Evolutionary conservation across 2,329 filamentous ascomycete species (phyloP), one percentile per base, ranked within the genome.

Genomic region (Pyrenochaeta sp.): DNA sequence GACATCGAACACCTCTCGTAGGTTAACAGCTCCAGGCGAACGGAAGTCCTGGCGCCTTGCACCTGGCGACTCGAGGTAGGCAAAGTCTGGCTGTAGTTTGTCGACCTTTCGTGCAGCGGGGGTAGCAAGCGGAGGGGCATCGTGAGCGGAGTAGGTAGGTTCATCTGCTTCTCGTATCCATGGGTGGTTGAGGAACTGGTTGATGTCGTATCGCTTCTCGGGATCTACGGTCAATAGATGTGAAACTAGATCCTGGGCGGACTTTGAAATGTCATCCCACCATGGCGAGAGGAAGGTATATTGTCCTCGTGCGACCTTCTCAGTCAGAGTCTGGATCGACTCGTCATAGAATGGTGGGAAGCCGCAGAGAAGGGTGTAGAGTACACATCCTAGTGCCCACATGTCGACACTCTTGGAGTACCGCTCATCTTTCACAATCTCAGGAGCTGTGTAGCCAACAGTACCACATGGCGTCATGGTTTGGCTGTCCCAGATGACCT

Each of bases 381-480:
- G 84, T 10, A 99, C 95, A 76, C 95, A 99, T 13, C 95, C 95
- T 32, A 99, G 80, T 3, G 95, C 95, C 95, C 95, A 99, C 95
- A 99, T 99, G 74, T 99, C 95, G 45, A 99, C 95, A 50, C 92
- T 96, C 83, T 98, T 99, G 37, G 94, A 98, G 79, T 99, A 99
- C 24, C 93, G 88, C 80, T 99, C 95, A 79, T 99, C 95, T 80
- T 98, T 98, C 76, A 99, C 95, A 62, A 99, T 99, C 76, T 99
- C 95, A 7, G 95, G 95, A 3, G 95, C 95, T 3, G 95, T 98
- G 80, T 99, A 99, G 43, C 95, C 95, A 56, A 98, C 95, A 0
- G 95, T 99, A 56, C 95, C 95, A 77, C 95, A 99, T n/a, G 95
- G 95, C 2, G 95, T 99, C 92, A 97, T 98, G 9, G 95, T 99